A percentile compares a stretch with the other conserved stretches of the same genome.
Conservation (phyloP, 441 rosid genomes). For the Hura crepitans region DNA sequence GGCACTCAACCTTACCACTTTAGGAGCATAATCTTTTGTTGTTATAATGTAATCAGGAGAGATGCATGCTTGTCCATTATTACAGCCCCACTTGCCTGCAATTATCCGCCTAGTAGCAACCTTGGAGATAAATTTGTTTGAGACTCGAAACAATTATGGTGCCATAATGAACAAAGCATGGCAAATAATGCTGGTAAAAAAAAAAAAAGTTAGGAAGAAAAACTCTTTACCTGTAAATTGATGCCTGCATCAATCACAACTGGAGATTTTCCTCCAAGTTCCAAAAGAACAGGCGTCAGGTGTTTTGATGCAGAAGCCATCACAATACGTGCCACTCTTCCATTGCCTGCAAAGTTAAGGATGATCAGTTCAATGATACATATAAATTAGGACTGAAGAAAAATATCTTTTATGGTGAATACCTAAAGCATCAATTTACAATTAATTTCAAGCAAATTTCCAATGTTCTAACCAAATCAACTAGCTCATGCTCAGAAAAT, state of each 20-base stretch:
- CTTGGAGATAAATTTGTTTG: constrained; percentile 30
- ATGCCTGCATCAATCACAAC: constrained; percentile 56
- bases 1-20: constrained; percentile 43
- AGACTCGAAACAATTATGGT: constrained; percentile 5
- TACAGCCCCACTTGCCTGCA: constrained; percentile 65
- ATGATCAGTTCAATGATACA: constrained; percentile 9
- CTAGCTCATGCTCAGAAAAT: too few species aligned
- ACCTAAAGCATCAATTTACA: constrained; percentile 14
- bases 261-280: constrained; percentile 78
- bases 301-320: constrained; percentile 83
- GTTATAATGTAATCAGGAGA: constrained; percentile 64
- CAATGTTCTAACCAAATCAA: too few species aligned
- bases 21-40: constrained; percentile 49
- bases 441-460: background rate
- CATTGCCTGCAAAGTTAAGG: constrained; percentile 46
- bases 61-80: constrained; percentile 72
- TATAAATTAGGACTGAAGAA: background rate
- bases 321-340: constrained; percentile 61
- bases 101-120: constrained; percentile 60
- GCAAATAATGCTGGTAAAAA: background rate
- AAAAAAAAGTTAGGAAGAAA: background rate
- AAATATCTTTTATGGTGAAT: constrained; percentile 3
- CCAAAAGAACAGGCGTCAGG: constrained; percentile 72
- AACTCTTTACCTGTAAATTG: constrained; percentile 43
- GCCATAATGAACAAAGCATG: background rate